A percentile compares a stretch with the other conserved stretches of the same genome.
Conservation (phyloP, 108 stramenopile species). For the Cyclotella baltica region DNA sequence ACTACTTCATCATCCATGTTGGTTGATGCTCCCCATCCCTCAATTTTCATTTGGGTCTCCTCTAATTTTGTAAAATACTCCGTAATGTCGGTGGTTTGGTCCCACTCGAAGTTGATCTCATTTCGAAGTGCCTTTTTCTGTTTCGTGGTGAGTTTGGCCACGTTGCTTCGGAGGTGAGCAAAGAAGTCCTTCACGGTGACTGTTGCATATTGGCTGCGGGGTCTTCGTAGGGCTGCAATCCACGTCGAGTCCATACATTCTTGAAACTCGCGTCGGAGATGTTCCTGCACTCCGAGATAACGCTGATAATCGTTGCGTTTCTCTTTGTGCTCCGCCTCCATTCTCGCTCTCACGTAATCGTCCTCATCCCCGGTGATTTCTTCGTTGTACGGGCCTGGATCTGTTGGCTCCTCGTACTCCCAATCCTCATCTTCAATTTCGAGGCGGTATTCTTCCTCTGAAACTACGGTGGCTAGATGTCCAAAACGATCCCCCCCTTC, state of each 20-base stretch:
- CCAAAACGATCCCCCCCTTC: background rate
- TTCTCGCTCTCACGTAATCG: background rate
- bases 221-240: background rate
- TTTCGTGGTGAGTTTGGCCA: background rate
- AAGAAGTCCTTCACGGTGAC: background rate
- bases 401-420: no score
- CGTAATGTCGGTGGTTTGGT: no score
- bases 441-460: no score
- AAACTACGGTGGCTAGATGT: no score
- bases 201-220: background rate
- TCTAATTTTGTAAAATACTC: no score
- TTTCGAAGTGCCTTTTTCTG: background rate
- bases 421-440: no score
- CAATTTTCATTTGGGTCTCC: background rate
- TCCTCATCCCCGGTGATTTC: slow-evolving; percentile 4
- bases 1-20: background rate
- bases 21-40: background rate
- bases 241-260: background rate
- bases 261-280: background rate
- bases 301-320: background rate
- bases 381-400: background rate
- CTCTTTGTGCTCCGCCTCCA: background rate
- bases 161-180: background rate
- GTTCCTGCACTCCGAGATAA: background rate
- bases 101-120: background rate